Evolutionary conservation across 192 early-diverging fungal species (phyloP).

Genomic region (Backusella tarrabulga): DNA sequence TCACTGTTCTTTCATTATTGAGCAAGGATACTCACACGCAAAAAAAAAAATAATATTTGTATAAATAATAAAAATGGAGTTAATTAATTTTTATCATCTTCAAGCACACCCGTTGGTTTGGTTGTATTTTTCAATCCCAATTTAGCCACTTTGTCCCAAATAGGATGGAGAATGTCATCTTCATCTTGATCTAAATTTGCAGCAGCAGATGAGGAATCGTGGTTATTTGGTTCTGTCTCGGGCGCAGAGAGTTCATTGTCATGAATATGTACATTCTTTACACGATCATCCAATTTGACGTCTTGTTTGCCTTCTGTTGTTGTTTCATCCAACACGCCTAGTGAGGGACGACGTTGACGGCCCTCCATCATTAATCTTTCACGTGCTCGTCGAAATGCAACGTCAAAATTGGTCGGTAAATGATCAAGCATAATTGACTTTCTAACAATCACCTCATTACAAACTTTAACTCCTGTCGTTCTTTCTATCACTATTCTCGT

Average conservation of each 20-base stretch:
- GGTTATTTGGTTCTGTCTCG: not conserved
- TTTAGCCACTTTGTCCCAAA: not conserved
- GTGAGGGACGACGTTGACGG: not conserved
- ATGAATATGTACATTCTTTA: not conserved
- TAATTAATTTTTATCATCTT: not conserved
- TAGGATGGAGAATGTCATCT: not conserved
- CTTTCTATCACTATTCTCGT: conserved; percentile 38
- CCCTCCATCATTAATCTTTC: conserved; percentile 29
- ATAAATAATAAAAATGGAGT: not conserved
- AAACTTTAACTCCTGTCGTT: conserved; percentile 23
- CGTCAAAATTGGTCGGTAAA: conserved; percentile 37
- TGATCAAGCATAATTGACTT: conserved; percentile 36
- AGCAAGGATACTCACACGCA: not conserved
- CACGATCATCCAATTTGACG: not conserved
- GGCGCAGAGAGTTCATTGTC: not conserved
- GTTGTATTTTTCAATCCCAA: conserved; percentile 8
- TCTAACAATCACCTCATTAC: conserved; percentile 31
- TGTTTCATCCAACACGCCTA: not conserved
- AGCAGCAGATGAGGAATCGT: not conserved
- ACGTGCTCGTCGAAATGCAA: conserved; percentile 29
- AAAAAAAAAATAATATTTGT: not conserved
- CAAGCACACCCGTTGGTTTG: not conserved
- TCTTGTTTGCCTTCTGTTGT: not conserved
- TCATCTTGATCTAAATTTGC: not conserved
- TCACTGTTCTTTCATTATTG: not conserved